phyloP scores from a whole-genome alignment of 345 rosid genomes.

The Litchi chinensis region DNA sequence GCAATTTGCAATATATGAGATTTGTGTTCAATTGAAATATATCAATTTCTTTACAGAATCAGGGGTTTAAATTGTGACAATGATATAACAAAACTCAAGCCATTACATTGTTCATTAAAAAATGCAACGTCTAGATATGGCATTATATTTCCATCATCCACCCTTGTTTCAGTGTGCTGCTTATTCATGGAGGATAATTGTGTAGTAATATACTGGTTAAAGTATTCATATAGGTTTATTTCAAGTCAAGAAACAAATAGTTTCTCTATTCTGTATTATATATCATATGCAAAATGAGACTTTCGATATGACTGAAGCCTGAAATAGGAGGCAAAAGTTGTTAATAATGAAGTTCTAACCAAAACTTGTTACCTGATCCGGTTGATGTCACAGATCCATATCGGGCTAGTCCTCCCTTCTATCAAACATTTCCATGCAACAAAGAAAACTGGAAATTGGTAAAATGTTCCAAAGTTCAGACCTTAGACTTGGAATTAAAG shows the following conservation, averaged over 20 bases:
- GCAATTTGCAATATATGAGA: neutral
- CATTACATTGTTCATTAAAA: neutral
- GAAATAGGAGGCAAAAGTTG: neutral
- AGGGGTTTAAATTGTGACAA: neutral
- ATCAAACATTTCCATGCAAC: constrained; percentile 15
- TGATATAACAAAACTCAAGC: neutral
- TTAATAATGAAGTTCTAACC: constrained; percentile 7
- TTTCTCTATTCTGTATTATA: neutral
- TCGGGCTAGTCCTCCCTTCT: constrained; percentile 55
- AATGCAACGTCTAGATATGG: neutral
- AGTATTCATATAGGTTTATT: neutral
- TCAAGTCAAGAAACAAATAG: neutral
- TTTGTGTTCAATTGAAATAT: neutral
- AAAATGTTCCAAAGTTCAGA: constrained; percentile 13
- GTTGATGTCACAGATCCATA: constrained; percentile 61
- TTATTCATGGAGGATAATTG: neutral
- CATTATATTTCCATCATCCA: neutral
- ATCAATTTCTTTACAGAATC: constrained; percentile 3
- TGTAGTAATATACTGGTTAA: neutral
- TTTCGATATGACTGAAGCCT: neutral
- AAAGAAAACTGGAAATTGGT: constrained; percentile 21
- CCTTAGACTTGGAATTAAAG: constrained; percentile 5
- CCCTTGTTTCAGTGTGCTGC: neutral
- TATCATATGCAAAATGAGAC: neutral
- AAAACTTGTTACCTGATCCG: constrained; percentile 47